Percentiles rank a stretch among this genome's conserved stretches.
These are phyloP conservation scores for Ceratobasidium sp. DNA, from an alignment of 1,284 basidiomycete species.

Conservation along the genomic window DNA sequence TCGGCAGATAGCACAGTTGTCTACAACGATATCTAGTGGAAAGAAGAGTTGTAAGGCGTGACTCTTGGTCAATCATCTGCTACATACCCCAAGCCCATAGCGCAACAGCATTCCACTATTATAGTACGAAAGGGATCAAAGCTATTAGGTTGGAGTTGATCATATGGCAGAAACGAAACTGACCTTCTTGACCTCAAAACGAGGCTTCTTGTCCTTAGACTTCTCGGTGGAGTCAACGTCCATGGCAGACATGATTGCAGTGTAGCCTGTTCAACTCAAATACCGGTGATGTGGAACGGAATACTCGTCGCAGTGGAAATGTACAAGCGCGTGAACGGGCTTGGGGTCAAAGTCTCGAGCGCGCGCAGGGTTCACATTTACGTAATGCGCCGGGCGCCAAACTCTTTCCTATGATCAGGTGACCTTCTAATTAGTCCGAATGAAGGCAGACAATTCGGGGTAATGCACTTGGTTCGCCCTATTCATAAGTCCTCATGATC, in stretches of 20 bases:
- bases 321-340: background rate
- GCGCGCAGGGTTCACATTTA: constrained; percentile 7
- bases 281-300: background rate
- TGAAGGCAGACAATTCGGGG: too few relatives aligned
- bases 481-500: background rate
- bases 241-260: constrained; percentile 70
- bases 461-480: too few relatives aligned
- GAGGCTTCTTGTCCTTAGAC: constrained; percentile 63
- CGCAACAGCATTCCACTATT: constrained; percentile 93
- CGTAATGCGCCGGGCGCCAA: constrained; percentile 23
- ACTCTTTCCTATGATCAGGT: too few relatives aligned
- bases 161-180: constrained; percentile 40
- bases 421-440: too few relatives aligned
- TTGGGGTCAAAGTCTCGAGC: background rate
- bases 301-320: background rate
- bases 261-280: background rate
- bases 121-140: constrained; percentile 36
- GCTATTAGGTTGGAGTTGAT: constrained; percentile 32
- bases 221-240: constrained; percentile 71
- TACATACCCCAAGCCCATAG: constrained; percentile 93
- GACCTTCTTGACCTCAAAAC: constrained; percentile 97
- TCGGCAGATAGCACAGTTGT: constrained; percentile 95
- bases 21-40: constrained; percentile 84
- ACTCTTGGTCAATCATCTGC: background rate
- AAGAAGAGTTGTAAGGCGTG: constrained; percentile 30